Evolutionary conservation across 352 stramenopile species (phyloP).

Genomic region (Phytophthora lateralis): DNA sequence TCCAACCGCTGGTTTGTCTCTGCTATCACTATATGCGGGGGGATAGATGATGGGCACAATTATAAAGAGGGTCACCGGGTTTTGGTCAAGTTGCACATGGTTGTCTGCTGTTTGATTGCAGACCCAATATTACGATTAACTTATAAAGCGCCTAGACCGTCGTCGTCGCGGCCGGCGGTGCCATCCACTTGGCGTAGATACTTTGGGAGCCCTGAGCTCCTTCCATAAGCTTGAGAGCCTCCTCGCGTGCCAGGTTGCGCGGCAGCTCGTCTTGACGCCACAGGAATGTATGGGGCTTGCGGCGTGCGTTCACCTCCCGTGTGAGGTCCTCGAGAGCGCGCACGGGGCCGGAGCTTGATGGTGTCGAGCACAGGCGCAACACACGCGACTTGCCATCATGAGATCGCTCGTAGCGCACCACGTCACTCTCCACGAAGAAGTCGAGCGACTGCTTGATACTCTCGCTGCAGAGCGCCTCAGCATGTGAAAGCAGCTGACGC

Average conservation of each 20-base stretch:
- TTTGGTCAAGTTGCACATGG: background rate
- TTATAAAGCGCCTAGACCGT: constrained; percentile 21
- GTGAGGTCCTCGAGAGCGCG: constrained; percentile 40
- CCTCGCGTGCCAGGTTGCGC: constrained; percentile 27
- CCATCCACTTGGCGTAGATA: constrained; percentile 49
- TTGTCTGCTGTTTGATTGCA: background rate
- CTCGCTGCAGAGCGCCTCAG: constrained; percentile 76
- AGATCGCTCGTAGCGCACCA: constrained; percentile 43
- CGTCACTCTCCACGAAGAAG: constrained; percentile 54
- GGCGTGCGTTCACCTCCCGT: constrained; percentile 43
- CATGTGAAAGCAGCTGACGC: constrained; percentile 47
- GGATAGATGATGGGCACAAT: constrained; percentile 11
- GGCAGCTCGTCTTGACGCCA: constrained; percentile 46
- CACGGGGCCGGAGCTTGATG: background rate
- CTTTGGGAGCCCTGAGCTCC: constrained; percentile 19
- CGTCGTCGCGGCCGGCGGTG: constrained; percentile 13
- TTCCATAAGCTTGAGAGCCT: constrained; percentile 41
- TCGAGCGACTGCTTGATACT: constrained; percentile 79
- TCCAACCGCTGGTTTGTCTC: constrained; percentile 4
- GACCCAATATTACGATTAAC: constrained; percentile 26
- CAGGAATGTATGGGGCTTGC: constrained; percentile 52
- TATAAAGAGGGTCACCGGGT: background rate
- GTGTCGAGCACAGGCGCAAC: constrained; percentile 27
- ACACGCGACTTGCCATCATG: constrained; percentile 36
- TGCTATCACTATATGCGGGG: constrained; percentile 21